Evolutionary conservation across 805 yeast genomes (phyloP).

Genomic region (Saccharomyces paradoxus): DNA sequence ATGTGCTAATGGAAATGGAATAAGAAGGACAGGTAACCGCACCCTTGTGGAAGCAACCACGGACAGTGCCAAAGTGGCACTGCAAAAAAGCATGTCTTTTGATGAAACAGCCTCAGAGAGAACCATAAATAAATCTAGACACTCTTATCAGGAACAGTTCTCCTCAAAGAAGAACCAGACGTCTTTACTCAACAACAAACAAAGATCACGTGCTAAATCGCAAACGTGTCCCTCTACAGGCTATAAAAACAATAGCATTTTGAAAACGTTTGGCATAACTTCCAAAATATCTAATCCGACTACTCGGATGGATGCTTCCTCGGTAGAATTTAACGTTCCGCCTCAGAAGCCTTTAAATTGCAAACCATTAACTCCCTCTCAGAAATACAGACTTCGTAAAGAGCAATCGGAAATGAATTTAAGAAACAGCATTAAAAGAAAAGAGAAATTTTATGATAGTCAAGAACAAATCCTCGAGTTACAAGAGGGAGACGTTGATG

Average conservation of each 20-base stretch:
- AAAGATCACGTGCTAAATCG: slow-evolving; percentile 5
- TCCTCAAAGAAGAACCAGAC: neutral
- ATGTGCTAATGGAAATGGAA: neutral
- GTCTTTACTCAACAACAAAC: neutral
- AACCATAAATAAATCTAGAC: slow-evolving; percentile 1
- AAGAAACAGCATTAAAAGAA: slow-evolving; percentile 28
- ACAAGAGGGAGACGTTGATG: slow-evolving; percentile 32
- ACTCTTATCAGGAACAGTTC: neutral
- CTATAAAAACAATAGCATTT: slow-evolving; percentile 1
- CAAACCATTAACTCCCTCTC: slow-evolving; percentile 35
- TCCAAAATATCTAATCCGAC: neutral
- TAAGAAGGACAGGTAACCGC: slow-evolving; percentile 1
- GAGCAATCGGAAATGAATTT: slow-evolving; percentile 31
- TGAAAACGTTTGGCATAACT: neutral
- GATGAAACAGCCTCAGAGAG: slow-evolving; percentile 3
- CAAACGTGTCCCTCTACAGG: slow-evolving; percentile 1
- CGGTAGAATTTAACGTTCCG: neutral
- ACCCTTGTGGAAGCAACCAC: neutral
- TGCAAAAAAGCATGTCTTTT: slow-evolving; percentile 2
- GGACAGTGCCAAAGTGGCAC: neutral
- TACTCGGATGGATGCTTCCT: neutral
- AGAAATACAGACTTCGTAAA: slow-evolving; percentile 34
- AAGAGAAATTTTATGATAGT: slow-evolving; percentile 35
- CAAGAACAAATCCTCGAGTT: slow-evolving; percentile 15
- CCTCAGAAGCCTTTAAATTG: slow-evolving; percentile 1